Conservation (phyloP, 2,329 filamentous ascomycete species). For the Sporothrix protearum region DNA sequence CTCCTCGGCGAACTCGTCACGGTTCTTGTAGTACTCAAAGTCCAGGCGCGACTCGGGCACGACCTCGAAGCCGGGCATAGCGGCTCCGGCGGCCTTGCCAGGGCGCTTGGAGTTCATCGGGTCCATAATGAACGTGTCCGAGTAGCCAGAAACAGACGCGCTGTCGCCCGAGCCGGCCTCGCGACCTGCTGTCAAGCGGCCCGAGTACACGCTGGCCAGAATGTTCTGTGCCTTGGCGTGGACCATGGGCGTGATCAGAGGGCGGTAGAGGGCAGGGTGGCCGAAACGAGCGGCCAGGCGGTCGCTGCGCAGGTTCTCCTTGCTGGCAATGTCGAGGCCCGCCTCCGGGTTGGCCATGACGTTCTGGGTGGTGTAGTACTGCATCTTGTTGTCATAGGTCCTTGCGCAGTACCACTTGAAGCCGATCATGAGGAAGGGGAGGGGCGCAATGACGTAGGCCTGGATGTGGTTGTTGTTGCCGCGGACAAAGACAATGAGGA, state of each 20-base stretch:
- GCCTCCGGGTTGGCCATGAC: conserved; percentile 46
- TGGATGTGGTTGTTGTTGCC: conserved; percentile 58
- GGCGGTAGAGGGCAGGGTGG: conserved; percentile 84
- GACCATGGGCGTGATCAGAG: conserved; percentile 92
- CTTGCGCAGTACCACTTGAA: conserved; percentile 85
- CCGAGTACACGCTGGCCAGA: conserved; percentile 79
- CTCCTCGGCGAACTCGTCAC: conserved; percentile 81
- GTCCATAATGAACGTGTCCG: conserved; percentile 76
- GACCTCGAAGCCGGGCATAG: conserved; percentile 76
- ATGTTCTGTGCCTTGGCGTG: conserved; percentile 84
- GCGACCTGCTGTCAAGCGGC: conserved; percentile 67
- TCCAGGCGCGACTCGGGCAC: conserved; percentile 83
- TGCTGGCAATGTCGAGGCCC: conserved; percentile 45
- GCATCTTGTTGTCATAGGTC: conserved; percentile 73
- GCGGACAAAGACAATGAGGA: conserved; percentile 68
- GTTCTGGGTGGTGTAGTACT: conserved; percentile 71
- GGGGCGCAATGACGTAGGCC: conserved; percentile 67
- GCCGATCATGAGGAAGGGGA: conserved; percentile 71
- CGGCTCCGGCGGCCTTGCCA: conserved; percentile 34
- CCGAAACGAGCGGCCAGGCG: conserved; percentile 76
- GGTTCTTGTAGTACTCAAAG: conserved; percentile 87
- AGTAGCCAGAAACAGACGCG: conserved; percentile 66
- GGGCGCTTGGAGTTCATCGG: conserved; percentile 68
- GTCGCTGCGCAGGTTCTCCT: conserved; percentile 57
- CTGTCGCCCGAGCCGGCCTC: conserved; percentile 55